Evolutionary conservation across 1,139 yeast genomes (phyloP).

Genomic region (Yarrowia galli): DNA sequence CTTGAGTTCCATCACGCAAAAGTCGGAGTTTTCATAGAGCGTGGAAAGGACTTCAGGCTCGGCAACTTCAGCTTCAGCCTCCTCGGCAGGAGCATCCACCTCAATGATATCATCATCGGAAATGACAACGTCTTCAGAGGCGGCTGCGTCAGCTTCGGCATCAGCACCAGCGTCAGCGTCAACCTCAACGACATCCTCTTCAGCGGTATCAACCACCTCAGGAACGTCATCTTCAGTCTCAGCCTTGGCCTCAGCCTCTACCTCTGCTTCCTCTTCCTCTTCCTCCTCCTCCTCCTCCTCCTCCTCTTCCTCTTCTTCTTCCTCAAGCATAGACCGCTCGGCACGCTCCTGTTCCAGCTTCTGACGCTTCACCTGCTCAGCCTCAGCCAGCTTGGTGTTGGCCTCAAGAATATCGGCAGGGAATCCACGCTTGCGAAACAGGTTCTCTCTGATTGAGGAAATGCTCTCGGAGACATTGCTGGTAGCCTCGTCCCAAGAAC

Average conservation of each 20-base stretch:
- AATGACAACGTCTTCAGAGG: not conserved
- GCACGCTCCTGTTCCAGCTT: constrained; percentile 36
- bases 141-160: not conserved
- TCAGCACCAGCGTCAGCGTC: not conserved
- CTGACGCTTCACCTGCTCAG: constrained; percentile 40
- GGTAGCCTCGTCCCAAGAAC: constrained; percentile 19
- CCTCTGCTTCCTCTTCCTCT: constrained; percentile 24
- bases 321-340: constrained; percentile 37
- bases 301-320: constrained; percentile 41
- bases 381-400: constrained; percentile 40
- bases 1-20: constrained; percentile 8
- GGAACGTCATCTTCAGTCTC: not conserved
- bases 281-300: constrained; percentile 42
- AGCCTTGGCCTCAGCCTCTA: not conserved
- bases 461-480: constrained; percentile 24
- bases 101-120: not conserved
- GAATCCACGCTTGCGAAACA: constrained; percentile 40
- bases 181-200: not conserved
- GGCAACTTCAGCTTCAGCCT: not conserved
- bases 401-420: constrained; percentile 41
- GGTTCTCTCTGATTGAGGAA: constrained; percentile 31
- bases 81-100: not conserved
- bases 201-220: not conserved
- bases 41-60: constrained; percentile 6
- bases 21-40: constrained; percentile 2